These are phyloP conservation scores for Saccharomycopsis amapae DNA, from an alignment of 805 yeast genomes.

Conservation along the genomic window DNA sequence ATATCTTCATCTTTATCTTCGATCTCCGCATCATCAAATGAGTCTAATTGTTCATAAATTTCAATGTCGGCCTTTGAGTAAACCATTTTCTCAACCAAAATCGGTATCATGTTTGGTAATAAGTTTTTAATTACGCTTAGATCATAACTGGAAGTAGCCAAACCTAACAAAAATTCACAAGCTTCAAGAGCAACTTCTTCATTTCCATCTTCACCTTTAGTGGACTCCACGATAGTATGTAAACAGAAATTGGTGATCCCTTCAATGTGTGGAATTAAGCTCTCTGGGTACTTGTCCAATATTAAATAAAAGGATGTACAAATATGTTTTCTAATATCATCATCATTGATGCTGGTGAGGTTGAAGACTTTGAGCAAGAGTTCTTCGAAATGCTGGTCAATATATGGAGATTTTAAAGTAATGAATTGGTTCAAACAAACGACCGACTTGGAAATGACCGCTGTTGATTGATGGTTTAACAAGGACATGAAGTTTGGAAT, in stretches of 20 bases:
- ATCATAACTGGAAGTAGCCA: slow-evolving; percentile 54
- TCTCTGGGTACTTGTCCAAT: slow-evolving; percentile 73
- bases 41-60: slow-evolving; percentile 55
- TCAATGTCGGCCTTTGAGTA: slow-evolving; percentile 77
- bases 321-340: slow-evolving; percentile 61
- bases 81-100: slow-evolving; percentile 73
- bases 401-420: slow-evolving; percentile 58
- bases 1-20: slow-evolving; percentile 87
- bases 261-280: slow-evolving; percentile 66
- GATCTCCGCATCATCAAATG: slow-evolving; percentile 64
- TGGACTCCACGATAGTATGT: slow-evolving; percentile 55
- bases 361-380: slow-evolving; percentile 58
- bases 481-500: slow-evolving; percentile 58
- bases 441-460: slow-evolving; percentile 55
- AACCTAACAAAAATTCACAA: slow-evolving; percentile 78
- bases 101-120: slow-evolving; percentile 64
- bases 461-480: slow-evolving; percentile 35
- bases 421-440: slow-evolving; percentile 73
- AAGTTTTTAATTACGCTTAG: slow-evolving; percentile 49
- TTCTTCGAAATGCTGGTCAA: slow-evolving; percentile 57
- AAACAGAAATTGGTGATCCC: slow-evolving; percentile 84
- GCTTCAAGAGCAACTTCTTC: slow-evolving; percentile 85
- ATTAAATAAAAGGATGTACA: slow-evolving; percentile 70
- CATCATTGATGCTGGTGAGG: slow-evolving; percentile 54
- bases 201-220: slow-evolving; percentile 27